A percentile compares a stretch with the other conserved stretches of the same genome.
Conservation (phyloP, 257 asterid species). For the Ehretia macrophylla region DNA sequence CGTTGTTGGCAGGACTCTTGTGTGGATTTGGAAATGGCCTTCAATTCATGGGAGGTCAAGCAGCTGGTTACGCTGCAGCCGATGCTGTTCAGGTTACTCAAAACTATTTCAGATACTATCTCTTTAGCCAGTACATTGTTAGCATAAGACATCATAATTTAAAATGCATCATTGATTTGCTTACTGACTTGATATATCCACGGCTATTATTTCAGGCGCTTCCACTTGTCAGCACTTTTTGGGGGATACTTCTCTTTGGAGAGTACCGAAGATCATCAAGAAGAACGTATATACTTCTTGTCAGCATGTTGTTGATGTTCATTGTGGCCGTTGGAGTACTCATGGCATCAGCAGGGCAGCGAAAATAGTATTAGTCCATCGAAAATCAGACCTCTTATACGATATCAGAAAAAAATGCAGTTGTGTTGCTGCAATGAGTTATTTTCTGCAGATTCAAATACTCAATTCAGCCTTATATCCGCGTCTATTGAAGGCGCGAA, state of each 20-base stretch:
- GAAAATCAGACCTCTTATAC: neutral
- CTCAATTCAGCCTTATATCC: too few species aligned
- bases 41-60: slow-evolving; percentile 98
- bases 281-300: slow-evolving; percentile 57
- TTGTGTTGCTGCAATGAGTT: neutral
- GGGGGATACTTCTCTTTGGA: slow-evolving; percentile 78
- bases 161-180: too few species aligned
- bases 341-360: slow-evolving; percentile 85
- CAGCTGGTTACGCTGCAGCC: slow-evolving; percentile 99
- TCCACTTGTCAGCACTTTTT: slow-evolving; percentile 88
- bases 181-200: neutral
- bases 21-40: slow-evolving; percentile 96
- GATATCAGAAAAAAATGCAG: neutral
- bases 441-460: too few species aligned
- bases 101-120: too few species aligned
- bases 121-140: too few species aligned
- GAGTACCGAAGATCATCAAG: slow-evolving; percentile 76
- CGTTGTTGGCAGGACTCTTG: slow-evolving; percentile 73
- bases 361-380: too few species aligned
- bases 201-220: slow-evolving; percentile 64
- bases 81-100: slow-evolving; percentile 88
- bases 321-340: slow-evolving; percentile 75
- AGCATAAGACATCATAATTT: too few species aligned
- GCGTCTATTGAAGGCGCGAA: too few species aligned
- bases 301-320: slow-evolving; percentile 72